phyloP scores from a whole-genome alignment of 371 early-diverging fungal species.

The Rhizopus stolonifer region DNA sequence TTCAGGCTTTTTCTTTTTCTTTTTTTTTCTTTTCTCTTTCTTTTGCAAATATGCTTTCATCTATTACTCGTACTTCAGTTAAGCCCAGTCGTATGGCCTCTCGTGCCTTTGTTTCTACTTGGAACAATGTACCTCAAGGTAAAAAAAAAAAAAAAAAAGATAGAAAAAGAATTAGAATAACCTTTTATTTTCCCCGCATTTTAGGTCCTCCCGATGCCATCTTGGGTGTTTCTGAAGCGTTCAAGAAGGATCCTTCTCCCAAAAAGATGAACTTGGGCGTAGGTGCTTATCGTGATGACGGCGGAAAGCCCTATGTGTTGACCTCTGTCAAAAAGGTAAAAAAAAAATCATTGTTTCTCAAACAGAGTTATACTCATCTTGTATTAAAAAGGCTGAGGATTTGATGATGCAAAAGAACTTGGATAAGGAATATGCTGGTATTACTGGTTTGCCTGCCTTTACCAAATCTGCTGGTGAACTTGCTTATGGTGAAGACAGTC shows the following conservation, averaged over 20 bases:
- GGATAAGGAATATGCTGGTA: slow-evolving; percentile 97
- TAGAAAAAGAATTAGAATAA: background rate
- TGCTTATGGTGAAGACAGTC: slow-evolving; percentile 83
- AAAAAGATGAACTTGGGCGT: slow-evolving; percentile 98
- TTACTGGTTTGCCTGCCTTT: slow-evolving; percentile 89
- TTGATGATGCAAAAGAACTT: slow-evolving; percentile 62
- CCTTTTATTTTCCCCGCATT: background rate
- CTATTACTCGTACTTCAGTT: slow-evolving; percentile 40
- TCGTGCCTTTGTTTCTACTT: slow-evolving; percentile 64
- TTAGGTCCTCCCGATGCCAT: slow-evolving; percentile 96
- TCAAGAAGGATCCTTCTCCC: slow-evolving; percentile 86
- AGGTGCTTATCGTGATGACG: slow-evolving; percentile 97
- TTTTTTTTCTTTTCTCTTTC: slow-evolving; percentile 6
- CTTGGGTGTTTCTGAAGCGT: slow-evolving; percentile 95
- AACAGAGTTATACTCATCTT: background rate
- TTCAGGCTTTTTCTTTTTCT: slow-evolving; percentile 3
- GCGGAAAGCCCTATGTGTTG: slow-evolving; percentile 91
- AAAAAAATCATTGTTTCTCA: background rate
- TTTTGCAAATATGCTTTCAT: slow-evolving; percentile 40
- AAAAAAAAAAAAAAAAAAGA: slow-evolving; percentile 12
- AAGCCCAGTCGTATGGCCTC: slow-evolving; percentile 50
- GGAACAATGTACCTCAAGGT: slow-evolving; percentile 79
- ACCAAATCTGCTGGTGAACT: slow-evolving; percentile 81
- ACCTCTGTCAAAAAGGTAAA: slow-evolving; percentile 82
- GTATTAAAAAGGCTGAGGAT: slow-evolving; percentile 90